Evolutionary conservation across 495 filamentous ascomycete genomes (phyloP).

Genomic region (Penicillium herquei): DNA sequence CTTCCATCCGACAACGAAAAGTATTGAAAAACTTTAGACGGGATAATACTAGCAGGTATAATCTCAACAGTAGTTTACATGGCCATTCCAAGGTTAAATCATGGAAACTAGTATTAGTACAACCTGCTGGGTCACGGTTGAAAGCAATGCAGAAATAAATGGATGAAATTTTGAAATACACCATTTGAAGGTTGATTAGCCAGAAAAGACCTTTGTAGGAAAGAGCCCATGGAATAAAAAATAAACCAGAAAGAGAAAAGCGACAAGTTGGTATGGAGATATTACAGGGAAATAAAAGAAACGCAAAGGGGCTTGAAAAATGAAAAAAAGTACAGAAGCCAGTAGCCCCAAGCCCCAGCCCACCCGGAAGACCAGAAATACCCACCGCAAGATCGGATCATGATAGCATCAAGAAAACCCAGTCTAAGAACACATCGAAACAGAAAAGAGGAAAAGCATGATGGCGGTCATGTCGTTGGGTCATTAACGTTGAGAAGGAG

Average conservation of each 20-base stretch:
- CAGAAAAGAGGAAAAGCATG: slow-evolving; percentile 15
- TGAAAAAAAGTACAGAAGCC: slow-evolving; percentile 18
- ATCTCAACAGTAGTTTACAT: no score
- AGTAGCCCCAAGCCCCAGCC: slow-evolving; percentile 10
- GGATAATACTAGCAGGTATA: no score
- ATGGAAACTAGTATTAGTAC: no score
- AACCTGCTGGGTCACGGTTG: no score
- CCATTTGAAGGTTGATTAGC: not conserved
- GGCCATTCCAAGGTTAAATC: no score
- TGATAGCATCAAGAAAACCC: slow-evolving; percentile 14
- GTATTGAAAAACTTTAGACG: no score
- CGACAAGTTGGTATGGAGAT: slow-evolving; percentile 17
- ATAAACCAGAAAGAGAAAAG: not conserved
- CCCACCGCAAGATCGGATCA: slow-evolving; percentile 12
- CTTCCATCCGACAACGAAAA: no score
- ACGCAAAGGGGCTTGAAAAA: slow-evolving; percentile 2
- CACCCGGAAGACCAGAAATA: slow-evolving; percentile 21
- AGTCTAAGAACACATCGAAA: slow-evolving; percentile 17
- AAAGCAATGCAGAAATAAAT: no score
- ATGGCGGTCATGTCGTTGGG: slow-evolving; percentile 22
- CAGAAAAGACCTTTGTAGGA: not conserved
- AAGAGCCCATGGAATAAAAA: not conserved
- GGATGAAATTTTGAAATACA: no score
- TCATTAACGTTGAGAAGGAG: slow-evolving; percentile 40
- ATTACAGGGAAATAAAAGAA: slow-evolving; percentile 19